Evolutionary conservation across 2,329 filamentous ascomycete species (phyloP), one percentile per base, ranked within the genome.

Genomic region (Ophiostoma piceae): DNA sequence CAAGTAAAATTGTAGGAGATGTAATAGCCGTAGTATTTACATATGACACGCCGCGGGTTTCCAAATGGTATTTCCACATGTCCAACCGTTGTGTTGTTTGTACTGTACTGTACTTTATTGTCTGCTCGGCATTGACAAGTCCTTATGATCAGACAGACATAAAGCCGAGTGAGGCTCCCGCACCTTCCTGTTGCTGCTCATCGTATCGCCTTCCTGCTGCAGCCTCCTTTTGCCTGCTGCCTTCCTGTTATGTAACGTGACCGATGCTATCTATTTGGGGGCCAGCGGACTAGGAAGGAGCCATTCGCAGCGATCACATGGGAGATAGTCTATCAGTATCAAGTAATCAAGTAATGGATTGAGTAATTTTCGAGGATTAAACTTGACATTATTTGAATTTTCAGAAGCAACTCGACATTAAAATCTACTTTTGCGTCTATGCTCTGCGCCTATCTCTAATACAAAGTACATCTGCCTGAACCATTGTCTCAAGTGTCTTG

Each of bases 21-120:
- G 51, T 26, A 26, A 57, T 57, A 62, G 26, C 57, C 26, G 57
- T 62, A 62, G 57, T 62, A 62, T 62, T 62, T 62, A 62, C 57
- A 62, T 35, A 62, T 57, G 51, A 57, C 22, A 57, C 51, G 51
- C 51, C 51, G 51, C n/a, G 51, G 51, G 51, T 57, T 57, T 57
- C 57, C 26, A 32, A 62, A 32, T 62, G 57, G 57, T 32, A 62
- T 32, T 32, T 60, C 57, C 57, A 62, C 26, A 62, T 62, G 22
- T 32, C 26, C 26, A 35, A 32, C 26, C 54, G 54, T 60, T 60
- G 54, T 16, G 11, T 41, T 8, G 12, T 3, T 3, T 41, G 11
- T 41, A 41, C 8, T 41, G 2, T 14, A 12, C 39, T 41, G 39
- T 41, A 41, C 32, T 3, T 14, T n/a, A 26, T 22, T 26, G n/a